Percentiles rank a stretch among this genome's conserved stretches.
Evolutionary conservation across 805 yeast genomes (phyloP).

Genomic region (Candida palmyrensis): DNA sequence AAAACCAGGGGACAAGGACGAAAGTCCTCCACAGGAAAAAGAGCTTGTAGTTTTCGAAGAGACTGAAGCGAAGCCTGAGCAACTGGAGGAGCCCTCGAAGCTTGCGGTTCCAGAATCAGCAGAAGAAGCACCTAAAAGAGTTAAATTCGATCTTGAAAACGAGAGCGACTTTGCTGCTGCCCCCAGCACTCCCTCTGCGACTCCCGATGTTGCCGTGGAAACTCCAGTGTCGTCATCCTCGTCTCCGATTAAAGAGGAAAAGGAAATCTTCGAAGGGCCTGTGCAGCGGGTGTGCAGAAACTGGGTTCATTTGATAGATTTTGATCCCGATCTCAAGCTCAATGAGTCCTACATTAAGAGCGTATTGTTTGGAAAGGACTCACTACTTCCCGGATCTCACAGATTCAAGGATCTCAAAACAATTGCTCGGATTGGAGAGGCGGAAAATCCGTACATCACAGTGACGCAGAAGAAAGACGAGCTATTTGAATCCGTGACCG

Average conservation of each 20-base stretch:
- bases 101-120: conserved; percentile 4
- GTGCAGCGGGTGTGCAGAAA: conserved; percentile 54
- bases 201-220: too few relatives aligned
- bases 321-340: conserved; percentile 26
- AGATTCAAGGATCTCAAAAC: conserved; percentile 54
- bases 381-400: conserved; percentile 46
- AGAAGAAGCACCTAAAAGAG: too few relatives aligned
- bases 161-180: too few relatives aligned
- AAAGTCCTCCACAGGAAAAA: conserved; percentile 8
- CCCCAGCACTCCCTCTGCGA: too few relatives aligned
- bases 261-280: conserved; percentile 59
- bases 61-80: background rate
- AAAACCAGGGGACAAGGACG: too few relatives aligned
- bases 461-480: conserved; percentile 29
- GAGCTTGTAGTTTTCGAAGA: conserved; percentile 19
- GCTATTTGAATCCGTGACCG: conserved; percentile 27
- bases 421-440: conserved; percentile 36
- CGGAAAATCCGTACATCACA: conserved; percentile 32
- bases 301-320: conserved; percentile 48
- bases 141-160: too few relatives aligned
- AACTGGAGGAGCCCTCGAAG: conserved; percentile 1
- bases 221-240: too few relatives aligned
- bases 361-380: conserved; percentile 58
- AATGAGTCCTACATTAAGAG: conserved; percentile 22
- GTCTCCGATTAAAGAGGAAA: conserved; percentile 5